Evolutionary conservation across 805 yeast genomes (phyloP).

Genomic region (Cyberlindnera americana): DNA sequence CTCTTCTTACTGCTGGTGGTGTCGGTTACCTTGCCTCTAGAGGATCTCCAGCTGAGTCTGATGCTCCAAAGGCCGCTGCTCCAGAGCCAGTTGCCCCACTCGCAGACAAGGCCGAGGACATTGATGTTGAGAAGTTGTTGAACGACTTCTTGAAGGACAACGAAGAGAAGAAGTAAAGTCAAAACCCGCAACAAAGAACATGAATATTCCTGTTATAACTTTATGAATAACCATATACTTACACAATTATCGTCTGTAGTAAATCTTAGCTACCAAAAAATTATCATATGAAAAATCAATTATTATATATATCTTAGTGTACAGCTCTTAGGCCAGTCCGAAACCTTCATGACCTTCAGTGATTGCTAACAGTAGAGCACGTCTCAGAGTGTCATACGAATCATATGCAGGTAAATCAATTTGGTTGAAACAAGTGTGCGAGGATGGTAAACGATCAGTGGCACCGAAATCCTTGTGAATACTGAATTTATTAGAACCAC

Average conservation of each 20-base stretch:
- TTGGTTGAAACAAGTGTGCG: slow-evolving; percentile 97
- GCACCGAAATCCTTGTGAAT: slow-evolving; percentile 88
- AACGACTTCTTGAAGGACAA: slow-evolving; percentile 31
- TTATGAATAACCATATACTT: not conserved
- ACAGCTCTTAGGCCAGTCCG: slow-evolving; percentile 63
- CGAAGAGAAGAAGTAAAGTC: slow-evolving; percentile 15
- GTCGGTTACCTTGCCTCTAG: slow-evolving; percentile 27
- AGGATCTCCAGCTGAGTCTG: slow-evolving; percentile 23
- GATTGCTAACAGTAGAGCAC: slow-evolving; percentile 76
- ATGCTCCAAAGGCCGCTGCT: slow-evolving; percentile 18
- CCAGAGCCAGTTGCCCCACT: slow-evolving; percentile 26
- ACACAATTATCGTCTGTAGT: no score
- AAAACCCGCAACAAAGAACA: no score
- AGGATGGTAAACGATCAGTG: slow-evolving; percentile 83
- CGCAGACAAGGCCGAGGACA: slow-evolving; percentile 26
- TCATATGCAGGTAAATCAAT: slow-evolving; percentile 91
- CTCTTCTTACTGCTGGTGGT: slow-evolving; percentile 31
- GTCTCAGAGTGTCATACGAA: slow-evolving; percentile 79
- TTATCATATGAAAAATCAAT: no score
- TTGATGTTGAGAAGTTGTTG: slow-evolving; percentile 33
- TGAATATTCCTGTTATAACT: no score
- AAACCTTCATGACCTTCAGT: slow-evolving; percentile 97
- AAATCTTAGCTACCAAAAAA: no score
- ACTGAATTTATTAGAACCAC: slow-evolving; percentile 80
- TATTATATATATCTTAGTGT: not conserved